Percentiles rank a stretch among this genome's conserved stretches.
Evolutionary conservation across 2,329 filamentous ascomycete genomes (phyloP).

Genomic region (Trichoderma sp.): DNA sequence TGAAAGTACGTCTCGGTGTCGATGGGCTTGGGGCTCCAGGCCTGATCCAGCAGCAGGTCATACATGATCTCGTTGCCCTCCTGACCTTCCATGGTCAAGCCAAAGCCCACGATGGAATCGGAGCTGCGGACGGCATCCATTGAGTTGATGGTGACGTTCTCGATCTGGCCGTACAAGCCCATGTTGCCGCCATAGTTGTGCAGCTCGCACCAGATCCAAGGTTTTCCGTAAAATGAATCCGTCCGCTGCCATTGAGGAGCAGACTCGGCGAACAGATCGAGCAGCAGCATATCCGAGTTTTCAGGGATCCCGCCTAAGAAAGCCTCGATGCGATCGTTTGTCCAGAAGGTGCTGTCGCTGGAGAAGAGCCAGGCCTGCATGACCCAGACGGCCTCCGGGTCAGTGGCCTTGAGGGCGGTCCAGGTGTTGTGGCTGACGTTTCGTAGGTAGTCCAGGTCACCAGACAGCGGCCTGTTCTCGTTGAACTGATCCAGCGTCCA

Average conservation of each 20-base stretch:
- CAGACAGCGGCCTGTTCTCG: conserved; percentile 52
- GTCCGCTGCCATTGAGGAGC: conserved; percentile 55
- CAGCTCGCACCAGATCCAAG: conserved; percentile 58
- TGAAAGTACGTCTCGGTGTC: conserved; percentile 50
- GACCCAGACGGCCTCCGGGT: conserved; percentile 53
- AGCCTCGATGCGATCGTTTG: conserved; percentile 49
- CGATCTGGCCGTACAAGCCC: conserved; percentile 54
- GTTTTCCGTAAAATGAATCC: conserved; percentile 53
- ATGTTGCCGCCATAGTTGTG: conserved; percentile 54
- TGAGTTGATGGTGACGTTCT: conserved; percentile 51
- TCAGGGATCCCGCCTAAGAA: conserved; percentile 51
- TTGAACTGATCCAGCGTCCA: conserved; percentile 58
- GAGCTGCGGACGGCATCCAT: conserved; percentile 49
- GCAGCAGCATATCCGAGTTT: conserved; percentile 51
- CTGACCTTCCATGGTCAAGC: conserved; percentile 53
- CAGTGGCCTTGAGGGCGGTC: conserved; percentile 50
- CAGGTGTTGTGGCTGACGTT: conserved; percentile 48
- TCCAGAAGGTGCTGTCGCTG: conserved; percentile 48
- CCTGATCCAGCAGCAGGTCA: conserved; percentile 53
- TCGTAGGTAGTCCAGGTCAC: conserved; percentile 47
- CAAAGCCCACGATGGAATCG: conserved; percentile 50
- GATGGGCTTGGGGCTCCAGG: conserved; percentile 49
- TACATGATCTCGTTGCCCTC: conserved; percentile 58
- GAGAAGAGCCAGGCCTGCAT: conserved; percentile 57
- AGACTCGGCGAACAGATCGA: conserved; percentile 55